Conservation (phyloP, 257 asterid genomes). For the Solanum lignicaule region DNA sequence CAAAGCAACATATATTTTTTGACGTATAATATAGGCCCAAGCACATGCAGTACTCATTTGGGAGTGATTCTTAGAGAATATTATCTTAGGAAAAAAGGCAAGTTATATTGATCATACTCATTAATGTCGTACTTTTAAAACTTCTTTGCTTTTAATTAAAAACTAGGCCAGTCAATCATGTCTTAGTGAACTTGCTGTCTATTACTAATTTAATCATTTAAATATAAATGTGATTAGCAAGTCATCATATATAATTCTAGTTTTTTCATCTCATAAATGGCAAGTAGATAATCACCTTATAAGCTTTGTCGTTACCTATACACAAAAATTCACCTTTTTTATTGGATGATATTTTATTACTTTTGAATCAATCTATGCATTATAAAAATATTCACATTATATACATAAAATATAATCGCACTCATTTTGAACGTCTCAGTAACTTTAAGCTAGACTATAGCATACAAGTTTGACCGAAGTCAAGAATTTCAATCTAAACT, state of each 20-base stretch:
- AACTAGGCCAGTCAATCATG: conserved; percentile 1
- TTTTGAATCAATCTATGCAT: neutral
- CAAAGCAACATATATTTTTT: neutral
- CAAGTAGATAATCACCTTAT: neutral
- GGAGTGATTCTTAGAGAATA: neutral
- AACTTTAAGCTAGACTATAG: neutral
- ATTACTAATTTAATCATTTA: neutral
- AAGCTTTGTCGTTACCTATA: neutral
- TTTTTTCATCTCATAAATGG: neutral
- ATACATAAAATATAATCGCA: neutral
- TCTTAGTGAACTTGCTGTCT: neutral
- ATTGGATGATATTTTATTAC: neutral
- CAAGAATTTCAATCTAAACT: neutral
- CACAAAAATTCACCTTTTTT: neutral
- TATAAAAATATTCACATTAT: neutral
- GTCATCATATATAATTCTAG: neutral
- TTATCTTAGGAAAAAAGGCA: neutral
- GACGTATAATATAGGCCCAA: neutral
- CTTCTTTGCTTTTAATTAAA: neutral
- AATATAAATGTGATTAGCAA: neutral
- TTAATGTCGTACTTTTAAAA: neutral
- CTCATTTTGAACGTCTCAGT: neutral
- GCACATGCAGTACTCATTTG: conserved; percentile 1
- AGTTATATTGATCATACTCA: neutral
- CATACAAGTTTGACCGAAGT: neutral